Evolutionary conservation across 108 stramenopile species (phyloP), one percentile per base, ranked within the genome.

Genomic region (Fistulifera solaris): DNA sequence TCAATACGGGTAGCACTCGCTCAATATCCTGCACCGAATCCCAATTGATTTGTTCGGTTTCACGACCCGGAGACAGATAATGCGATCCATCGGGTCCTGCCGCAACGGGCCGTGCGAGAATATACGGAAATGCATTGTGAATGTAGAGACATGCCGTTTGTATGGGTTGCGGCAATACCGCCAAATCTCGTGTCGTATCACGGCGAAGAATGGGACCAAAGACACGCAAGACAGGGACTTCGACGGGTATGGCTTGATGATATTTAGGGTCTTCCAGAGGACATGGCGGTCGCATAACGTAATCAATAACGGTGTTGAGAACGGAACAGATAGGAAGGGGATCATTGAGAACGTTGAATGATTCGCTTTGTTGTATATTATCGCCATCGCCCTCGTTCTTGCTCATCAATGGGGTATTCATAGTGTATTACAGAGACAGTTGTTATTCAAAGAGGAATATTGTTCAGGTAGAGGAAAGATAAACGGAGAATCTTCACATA

Each of bases 91-190:
- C 85, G 17, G 85, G 83, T 38, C 85, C 89, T 16, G 85, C 85
- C 25, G 71, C 55, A 12, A 68, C 56, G 1, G 90, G 90, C 35
- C 90, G 64, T 19, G 84, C 86, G 18, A 88, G 56, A 54, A 93
- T 53, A 55, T 93, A 93, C 0, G 90, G 90, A 63, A 68, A 93
- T 19, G 90, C 90, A 24, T 80, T 78, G 53, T 93, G 90, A 41
- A 93, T 73, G 56, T 88, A 71, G 0, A 93, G 63, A 63, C 90
- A 93, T 25, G 81, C 83, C 14, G 81, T 80, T 59, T 92, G 89
- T 0, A 64, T 57, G 21, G 77, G 76, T 16, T 61, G 65, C 11
- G 63, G 46, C 16, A 26, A 40, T 19, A 13, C 13, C 28, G 27
- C 59, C 27, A 39, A 16, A 17, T 21, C 42, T 14, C 15, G 23